Percentiles rank a stretch among this genome's conserved stretches.
Conservation (phyloP, 495 filamentous ascomycete genomes). For the Astrothelium subdiscretum region DNA sequence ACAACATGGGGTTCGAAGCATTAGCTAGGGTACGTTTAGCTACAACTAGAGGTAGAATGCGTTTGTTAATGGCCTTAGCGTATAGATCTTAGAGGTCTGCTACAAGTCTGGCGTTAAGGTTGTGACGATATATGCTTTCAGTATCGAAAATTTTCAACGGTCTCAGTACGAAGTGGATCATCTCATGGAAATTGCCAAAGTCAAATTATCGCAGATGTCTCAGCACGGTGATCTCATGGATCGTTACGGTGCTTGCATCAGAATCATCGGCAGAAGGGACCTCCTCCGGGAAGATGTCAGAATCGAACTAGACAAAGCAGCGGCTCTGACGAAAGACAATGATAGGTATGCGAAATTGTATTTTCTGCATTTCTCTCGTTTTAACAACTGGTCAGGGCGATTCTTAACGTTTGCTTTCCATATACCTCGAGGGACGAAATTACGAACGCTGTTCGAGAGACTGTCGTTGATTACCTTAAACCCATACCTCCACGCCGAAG, state of each 20-base stretch:
- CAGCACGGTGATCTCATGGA: constrained; percentile 91
- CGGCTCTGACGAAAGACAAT: constrained; percentile 73
- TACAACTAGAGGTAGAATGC: constrained; percentile 7
- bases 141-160: constrained; percentile 96
- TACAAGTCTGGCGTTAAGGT: constrained; percentile 92
- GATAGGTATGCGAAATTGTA: constrained; percentile 40
- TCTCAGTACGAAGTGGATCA: constrained; percentile 97
- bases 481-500: constrained; percentile 42
- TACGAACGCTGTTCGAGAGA: constrained; percentile 75
- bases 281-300: constrained; percentile 76
- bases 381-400: constrained; percentile 36
- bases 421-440: constrained; percentile 97
- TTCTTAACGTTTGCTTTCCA: constrained; percentile 93
- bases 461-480: constrained; percentile 69
- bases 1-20: constrained; percentile 91
- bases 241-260: constrained; percentile 77
- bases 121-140: constrained; percentile 96
- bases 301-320: constrained; percentile 72
- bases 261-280: constrained; percentile 70
- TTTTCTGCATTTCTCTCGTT: background rate
- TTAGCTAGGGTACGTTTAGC: constrained; percentile 56
- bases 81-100: constrained; percentile 85
- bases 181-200: constrained; percentile 94
- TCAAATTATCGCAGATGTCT: constrained; percentile 78
- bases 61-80: constrained; percentile 3